Evolutionary conservation across 2,329 filamentous ascomycete species (phyloP), one percentile per base, ranked within the genome.

Genomic region (Aspergillus sp.): DNA sequence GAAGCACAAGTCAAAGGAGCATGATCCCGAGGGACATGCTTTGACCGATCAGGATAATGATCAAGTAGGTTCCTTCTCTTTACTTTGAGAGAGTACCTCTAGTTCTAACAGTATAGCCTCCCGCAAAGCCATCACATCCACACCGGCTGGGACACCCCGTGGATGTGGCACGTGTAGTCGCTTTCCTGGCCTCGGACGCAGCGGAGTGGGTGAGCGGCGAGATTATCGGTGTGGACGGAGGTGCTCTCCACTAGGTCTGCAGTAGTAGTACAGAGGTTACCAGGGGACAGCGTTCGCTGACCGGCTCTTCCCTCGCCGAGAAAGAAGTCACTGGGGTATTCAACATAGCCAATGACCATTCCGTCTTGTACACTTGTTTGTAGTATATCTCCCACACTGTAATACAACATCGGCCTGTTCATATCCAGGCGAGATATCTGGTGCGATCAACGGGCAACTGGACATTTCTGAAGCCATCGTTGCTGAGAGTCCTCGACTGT

Each of bases 1-100:
- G 80, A 87, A 84, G 11, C 87, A 89, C 68, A 89, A 89, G 87
- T 89, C 64, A 7, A 22, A 54, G 34, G 43, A 58, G 31, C 63
- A 63, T 52, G 55, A 64, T 17, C 60, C 64, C 13, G 56, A 60
- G 28, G 54, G 59, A 15, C 47, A 65, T 13, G 55, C 13, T 1
- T 48, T 52, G 13, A 46, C 61, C 1, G 47, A 51, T 30, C 50
- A 52, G 54, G 59, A 64, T 47, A 22, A 52, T 3, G 22, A 54
- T 3, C 54, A 55, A 47, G 47, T 57, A 23, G 1, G 45, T 50
- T 47, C 8, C 15, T 47, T 47, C 3, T 38, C 3, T 25, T n/a
- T 22, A 19, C 19, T 19, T 19, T 19, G 19, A 19, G 19, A 19
- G 19, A 19, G 19, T 19, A 19, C 19, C 19, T 19, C 19, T 55